Percentiles rank a stretch among this genome's conserved stretches.
Evolutionary conservation across 2,329 filamentous ascomycete species (phyloP).

Genomic region (Balansia obtecta): DNA sequence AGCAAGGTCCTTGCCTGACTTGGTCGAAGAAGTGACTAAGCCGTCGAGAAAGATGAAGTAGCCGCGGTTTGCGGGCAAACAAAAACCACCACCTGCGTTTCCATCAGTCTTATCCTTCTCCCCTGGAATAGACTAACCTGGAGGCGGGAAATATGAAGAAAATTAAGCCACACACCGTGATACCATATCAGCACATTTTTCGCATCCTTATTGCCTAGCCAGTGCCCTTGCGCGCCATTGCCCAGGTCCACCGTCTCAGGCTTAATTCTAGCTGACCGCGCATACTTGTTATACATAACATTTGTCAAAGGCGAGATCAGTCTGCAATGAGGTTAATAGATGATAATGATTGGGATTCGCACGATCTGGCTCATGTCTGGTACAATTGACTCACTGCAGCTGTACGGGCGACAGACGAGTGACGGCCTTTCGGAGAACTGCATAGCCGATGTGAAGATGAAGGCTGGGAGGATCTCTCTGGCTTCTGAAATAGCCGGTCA

Average conservation of each 20-base stretch:
- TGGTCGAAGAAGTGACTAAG: constrained; percentile 7
- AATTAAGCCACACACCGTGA: constrained; percentile 10
- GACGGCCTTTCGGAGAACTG: constrained; percentile 9
- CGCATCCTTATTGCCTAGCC: constrained; percentile 11
- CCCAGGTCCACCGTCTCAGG: constrained; percentile 10
- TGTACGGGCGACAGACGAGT: constrained; percentile 9
- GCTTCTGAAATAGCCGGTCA: constrained; percentile 9
- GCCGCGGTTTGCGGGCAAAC: constrained; percentile 11
- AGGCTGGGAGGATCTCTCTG: constrained; percentile 10
- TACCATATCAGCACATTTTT: constrained; percentile 13
- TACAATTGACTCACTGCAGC: constrained; percentile 8
- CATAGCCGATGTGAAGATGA: constrained; percentile 12
- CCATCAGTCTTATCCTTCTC: neutral
- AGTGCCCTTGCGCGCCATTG: constrained; percentile 11
- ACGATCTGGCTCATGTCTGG: neutral
- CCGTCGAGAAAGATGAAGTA: constrained; percentile 11
- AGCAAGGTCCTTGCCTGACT: constrained; percentile 8
- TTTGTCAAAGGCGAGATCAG: constrained; percentile 10
- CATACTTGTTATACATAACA: constrained; percentile 10
- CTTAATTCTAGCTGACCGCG: constrained; percentile 5
- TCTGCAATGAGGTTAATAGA: constrained; percentile 2
- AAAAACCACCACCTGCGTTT: constrained; percentile 11
- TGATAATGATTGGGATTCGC: neutral
- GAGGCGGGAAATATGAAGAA: neutral
- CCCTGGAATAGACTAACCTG: too few relatives aligned